Percentiles rank a stretch among this genome's conserved stretches.
Conservation (phyloP, 495 filamentous ascomycete species). For the Coniosporium apollinis region DNA sequence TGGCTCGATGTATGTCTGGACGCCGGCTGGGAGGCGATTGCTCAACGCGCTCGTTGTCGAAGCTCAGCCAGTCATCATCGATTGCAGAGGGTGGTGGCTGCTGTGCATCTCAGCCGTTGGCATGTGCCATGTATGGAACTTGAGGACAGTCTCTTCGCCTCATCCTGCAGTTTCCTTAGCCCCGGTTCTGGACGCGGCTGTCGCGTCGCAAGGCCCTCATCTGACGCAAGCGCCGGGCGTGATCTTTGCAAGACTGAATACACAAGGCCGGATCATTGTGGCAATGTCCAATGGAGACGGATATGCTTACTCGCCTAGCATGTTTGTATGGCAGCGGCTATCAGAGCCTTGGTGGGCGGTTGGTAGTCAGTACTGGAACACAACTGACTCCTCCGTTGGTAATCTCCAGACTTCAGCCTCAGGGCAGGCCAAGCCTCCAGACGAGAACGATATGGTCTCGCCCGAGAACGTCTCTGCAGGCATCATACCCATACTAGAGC, state of each 20-base stretch:
- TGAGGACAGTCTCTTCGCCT: slow-evolving; percentile 64
- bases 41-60: slow-evolving; percentile 74
- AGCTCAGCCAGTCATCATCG: slow-evolving; percentile 83
- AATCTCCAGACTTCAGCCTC: slow-evolving; percentile 54
- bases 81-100: slow-evolving; percentile 76
- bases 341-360: slow-evolving; percentile 97
- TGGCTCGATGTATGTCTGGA: slow-evolving; percentile 84
- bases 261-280: slow-evolving; percentile 63
- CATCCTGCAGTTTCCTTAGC: slow-evolving; percentile 84
- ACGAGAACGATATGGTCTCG: slow-evolving; percentile 33
- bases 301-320: slow-evolving; percentile 61
- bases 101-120: slow-evolving; percentile 78
- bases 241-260: slow-evolving; percentile 81
- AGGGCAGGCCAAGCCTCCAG: slow-evolving; percentile 19
- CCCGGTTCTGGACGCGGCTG: slow-evolving; percentile 75
- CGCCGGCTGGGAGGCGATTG: slow-evolving; percentile 76
- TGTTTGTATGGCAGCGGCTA: slow-evolving; percentile 88
- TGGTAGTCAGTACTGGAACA: slow-evolving; percentile 95
- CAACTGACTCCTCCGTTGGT: slow-evolving; percentile 42
- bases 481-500: slow-evolving; percentile 81
- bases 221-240: slow-evolving; percentile 60
- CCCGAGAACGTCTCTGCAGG: slow-evolving; percentile 65
- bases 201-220: slow-evolving; percentile 48
- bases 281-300: slow-evolving; percentile 87
- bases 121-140: slow-evolving; percentile 85